Evolutionary conservation across 2,329 filamentous ascomycete species (phyloP).

Genomic region (Fusarium lateritium): DNA sequence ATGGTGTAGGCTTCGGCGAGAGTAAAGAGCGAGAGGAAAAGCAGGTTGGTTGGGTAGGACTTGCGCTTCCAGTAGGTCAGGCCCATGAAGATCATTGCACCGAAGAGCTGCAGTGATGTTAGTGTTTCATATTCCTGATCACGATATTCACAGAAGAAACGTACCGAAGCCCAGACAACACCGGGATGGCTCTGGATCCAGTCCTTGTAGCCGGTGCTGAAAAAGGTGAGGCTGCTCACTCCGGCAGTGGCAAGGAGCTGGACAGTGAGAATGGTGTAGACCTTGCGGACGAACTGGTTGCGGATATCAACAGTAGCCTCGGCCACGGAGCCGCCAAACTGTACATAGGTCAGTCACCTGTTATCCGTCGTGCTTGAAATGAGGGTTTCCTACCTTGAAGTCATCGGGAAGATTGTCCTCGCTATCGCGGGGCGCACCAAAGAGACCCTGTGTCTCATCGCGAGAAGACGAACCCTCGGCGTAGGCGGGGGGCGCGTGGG

Average conservation of each 20-base stretch:
- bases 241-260: slow-evolving; percentile 89
- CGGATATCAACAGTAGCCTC: slow-evolving; percentile 96
- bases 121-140: slow-evolving; percentile 20
- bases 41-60: slow-evolving; percentile 92
- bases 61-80: slow-evolving; percentile 97
- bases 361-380: not conserved
- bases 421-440: slow-evolving; percentile 80
- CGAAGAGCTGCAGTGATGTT: slow-evolving; percentile 71
- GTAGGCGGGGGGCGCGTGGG: slow-evolving; percentile 89
- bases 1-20: slow-evolving; percentile 93
- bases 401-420: slow-evolving; percentile 96
- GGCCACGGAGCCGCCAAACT: slow-evolving; percentile 93
- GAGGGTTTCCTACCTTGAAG: slow-evolving; percentile 78
- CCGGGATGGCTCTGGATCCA: slow-evolving; percentile 91
- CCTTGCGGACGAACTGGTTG: slow-evolving; percentile 97
- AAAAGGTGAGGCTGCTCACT: slow-evolving; percentile 88
- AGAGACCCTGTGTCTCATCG: slow-evolving; percentile 70
- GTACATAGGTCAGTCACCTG: slow-evolving; percentile 29
- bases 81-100: slow-evolving; percentile 86
- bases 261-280: slow-evolving; percentile 97
- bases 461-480: slow-evolving; percentile 67
- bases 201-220: slow-evolving; percentile 80
- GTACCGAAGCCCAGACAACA: slow-evolving; percentile 86
- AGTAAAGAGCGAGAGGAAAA: slow-evolving; percentile 94
- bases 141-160: slow-evolving; percentile 45